Base-by-base conservation (phyloP, 2,329 filamentous ascomycete species). In the Geoglossum cookeanum region DNA sequence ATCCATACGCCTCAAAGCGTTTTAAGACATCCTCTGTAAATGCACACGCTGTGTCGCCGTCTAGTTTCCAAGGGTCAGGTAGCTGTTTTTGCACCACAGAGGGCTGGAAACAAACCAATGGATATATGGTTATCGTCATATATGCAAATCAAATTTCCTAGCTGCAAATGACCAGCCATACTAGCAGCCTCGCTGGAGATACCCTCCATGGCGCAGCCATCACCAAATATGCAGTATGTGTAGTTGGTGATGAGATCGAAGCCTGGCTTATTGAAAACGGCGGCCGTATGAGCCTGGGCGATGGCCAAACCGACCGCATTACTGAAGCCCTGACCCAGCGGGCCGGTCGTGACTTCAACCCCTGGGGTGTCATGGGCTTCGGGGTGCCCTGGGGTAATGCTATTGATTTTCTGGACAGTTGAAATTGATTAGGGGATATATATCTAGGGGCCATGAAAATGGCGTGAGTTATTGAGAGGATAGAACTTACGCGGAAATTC, bases 81-180 rank as follows among this genome's bases (percentile, higher is more conserved):
- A 29, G 27, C 13, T 5, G 22, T 27, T 17, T n/a, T 27, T 29
- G 13, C 39, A 22, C 15, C 56, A 48, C 22, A 6, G 29, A 17
- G 29, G 22, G 11, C 6, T 35, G 44, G 30, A 33, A 30, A 39
- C 78, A 69, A 69, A 83, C 80, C 80, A 66, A 83, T 83, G 63
- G 80, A 94, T 69, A 98, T 97, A 73, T 95, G 86, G 81, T 98
- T 98, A 79, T 98, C 92, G 70, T 98, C 92, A 74, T 91, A 98
- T 74, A 98, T 80, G 73, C 81, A 83, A 74, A 97, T 97, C 68
- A 98, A 78, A 80, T 97, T 98, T 70, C 91, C 92, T 63, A 98
- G 83, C 80, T 97, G 86, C 72, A 97, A 80, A 77, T 98, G 92
- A 69, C 92, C 92, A 65, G 92, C 92, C 65, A 89, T 79, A 60